phyloP scores from a whole-genome alignment of 2,329 filamentous ascomycete genomes.

The Berkeleyomyces rouxiae region DNA sequence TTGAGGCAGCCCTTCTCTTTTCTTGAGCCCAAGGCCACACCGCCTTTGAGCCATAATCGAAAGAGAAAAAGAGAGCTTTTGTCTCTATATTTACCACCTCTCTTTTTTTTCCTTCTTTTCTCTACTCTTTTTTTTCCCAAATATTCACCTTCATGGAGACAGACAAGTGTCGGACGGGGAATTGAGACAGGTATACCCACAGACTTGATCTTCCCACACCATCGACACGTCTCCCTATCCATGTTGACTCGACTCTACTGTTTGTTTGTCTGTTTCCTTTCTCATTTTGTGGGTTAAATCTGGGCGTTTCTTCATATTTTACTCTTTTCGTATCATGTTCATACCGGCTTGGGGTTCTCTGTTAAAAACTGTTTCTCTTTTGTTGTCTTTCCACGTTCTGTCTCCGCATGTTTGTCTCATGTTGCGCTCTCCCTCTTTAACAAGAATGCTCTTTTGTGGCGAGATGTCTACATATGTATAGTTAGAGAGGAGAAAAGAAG shows the following conservation, averaged over 20 bases:
- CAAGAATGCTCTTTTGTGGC: neutral
- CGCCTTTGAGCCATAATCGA: neutral
- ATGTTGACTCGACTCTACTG: conserved; percentile 4
- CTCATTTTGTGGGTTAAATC: conserved; percentile 6
- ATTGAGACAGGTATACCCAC: neutral
- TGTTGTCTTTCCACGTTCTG: neutral
- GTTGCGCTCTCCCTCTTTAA: no score
- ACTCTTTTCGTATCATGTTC: conserved; percentile 2
- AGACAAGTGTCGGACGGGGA: neutral
- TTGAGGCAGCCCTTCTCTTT: no score
- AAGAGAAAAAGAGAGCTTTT: neutral
- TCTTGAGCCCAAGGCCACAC: no score
- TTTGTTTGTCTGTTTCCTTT: conserved; percentile 3
- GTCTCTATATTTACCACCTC: neutral
- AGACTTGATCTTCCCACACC: neutral
- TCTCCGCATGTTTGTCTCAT: neutral
- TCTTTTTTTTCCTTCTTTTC: neutral
- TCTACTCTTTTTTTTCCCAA: neutral
- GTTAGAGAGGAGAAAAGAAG: neutral
- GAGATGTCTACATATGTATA: neutral
- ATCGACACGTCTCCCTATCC: neutral
- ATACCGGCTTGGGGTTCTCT: conserved; percentile 12
- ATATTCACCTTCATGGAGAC: neutral
- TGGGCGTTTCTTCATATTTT: neutral
- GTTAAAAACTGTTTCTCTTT: conserved; percentile 3